These are phyloP conservation scores for Lasiosphaeriaceae sp. DNA, from an alignment of 495 filamentous ascomycete species.

Conservation along the genomic window DNA sequence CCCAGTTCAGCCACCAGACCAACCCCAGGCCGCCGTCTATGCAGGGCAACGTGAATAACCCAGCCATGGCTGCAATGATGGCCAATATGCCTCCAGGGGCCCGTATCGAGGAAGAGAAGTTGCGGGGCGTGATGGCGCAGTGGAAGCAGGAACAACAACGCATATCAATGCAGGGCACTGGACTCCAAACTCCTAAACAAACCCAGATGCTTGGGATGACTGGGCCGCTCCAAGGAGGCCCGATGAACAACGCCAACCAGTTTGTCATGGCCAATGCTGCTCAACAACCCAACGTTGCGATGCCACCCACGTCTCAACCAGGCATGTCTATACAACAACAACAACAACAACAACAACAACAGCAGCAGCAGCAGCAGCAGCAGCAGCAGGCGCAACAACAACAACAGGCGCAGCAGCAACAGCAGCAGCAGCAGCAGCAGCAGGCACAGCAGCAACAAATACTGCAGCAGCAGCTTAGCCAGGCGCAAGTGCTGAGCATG, in stretches of 20 bases:
- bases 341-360: constrained; percentile 4
- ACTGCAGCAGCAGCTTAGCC: background rate
- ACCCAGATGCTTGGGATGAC: constrained; percentile 19
- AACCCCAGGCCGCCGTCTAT: constrained; percentile 24
- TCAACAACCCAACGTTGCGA: constrained; percentile 8
- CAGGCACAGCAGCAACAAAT: background rate
- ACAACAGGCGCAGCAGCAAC: background rate
- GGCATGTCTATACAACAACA: background rate
- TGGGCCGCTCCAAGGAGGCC: constrained; percentile 15
- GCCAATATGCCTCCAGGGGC: constrained; percentile 29
- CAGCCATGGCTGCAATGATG: constrained; percentile 23
- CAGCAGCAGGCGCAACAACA: constrained; percentile 12
- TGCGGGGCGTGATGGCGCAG: constrained; percentile 37
- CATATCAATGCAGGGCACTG: constrained; percentile 8
- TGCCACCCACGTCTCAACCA: constrained; percentile 3
- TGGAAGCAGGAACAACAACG: constrained; percentile 29
- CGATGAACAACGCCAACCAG: constrained; percentile 17
- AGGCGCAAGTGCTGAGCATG: background rate
- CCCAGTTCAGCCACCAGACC: constrained; percentile 29
- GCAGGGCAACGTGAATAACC: constrained; percentile 18
- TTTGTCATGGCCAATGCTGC: constrained; percentile 14
- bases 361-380: constrained; percentile 18
- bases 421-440: background rate
- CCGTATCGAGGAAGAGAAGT: constrained; percentile 38
- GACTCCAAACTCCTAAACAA: constrained; percentile 13